Evolutionary conservation across 257 asterid species (phyloP), one percentile per base, ranked within the genome.

Genomic region (Penstemon eatonii): DNA sequence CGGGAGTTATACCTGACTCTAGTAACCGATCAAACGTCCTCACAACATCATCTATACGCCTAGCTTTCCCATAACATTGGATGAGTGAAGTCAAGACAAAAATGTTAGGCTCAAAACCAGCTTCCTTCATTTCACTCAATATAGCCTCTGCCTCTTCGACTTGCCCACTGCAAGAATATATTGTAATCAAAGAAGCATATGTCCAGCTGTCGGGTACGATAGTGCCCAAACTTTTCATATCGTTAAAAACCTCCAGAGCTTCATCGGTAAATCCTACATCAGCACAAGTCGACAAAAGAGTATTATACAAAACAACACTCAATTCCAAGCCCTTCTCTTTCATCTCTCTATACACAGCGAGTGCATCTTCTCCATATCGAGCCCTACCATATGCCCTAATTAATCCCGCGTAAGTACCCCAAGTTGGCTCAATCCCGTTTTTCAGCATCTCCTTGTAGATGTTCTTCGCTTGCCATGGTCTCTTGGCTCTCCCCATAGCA

Each of bases 401-500:
- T 43, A 94, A 72, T 5, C 96, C 83, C 18, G 99, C 92, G 66
- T 94, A 89, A 8, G 97, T 89, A 44, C 89, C 89, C 85, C 80
- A 80, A 67, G 82, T 91, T 0, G 96, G 99, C 49, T 75, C 70
- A 45, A 91, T 51, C 63, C 86, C 92, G 56, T 71, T 86, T 51
- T 52, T 76, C 66, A 83, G 37, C 97, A 94, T 85, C 49, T 91
- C 97, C 66, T 78, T 49, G 57, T 85, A 89, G 44, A 94, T 86
- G 41, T 43, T 80, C 62, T 91, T 91, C 0, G 90, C 95, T 73
- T 94, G 91, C 96, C 96, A 91, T 0, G 98, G 96, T 79, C 98
- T 86, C 84, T 76, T 94, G 40, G 99, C 99, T 75, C 90, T 84
- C 37, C 96, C 97, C 97, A 94, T 94, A 37, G 92, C 99, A 81